These are phyloP conservation scores for Magnaporthiopsis rhizophila DNA, from an alignment of 2,329 filamentous ascomycete genomes.

Conservation along the genomic window DNA sequence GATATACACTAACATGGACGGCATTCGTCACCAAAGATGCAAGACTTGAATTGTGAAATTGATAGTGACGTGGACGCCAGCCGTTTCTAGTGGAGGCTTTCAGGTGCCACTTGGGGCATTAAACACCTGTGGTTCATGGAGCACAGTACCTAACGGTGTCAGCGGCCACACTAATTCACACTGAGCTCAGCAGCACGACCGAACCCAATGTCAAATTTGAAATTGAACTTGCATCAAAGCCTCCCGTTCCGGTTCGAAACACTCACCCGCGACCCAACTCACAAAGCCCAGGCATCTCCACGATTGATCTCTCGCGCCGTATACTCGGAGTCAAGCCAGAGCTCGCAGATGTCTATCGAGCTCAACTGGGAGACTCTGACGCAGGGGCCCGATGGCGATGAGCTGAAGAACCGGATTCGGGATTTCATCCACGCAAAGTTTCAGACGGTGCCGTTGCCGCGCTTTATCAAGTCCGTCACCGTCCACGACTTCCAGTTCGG, in stretches of 20 bases:
- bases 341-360: conserved; percentile 76
- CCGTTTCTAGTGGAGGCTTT: no score
- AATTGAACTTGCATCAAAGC: background rate
- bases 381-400: conserved; percentile 76
- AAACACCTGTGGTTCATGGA: no score
- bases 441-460: conserved; percentile 81
- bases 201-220: background rate
- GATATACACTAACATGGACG: no score
- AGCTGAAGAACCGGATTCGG: conserved; percentile 77
- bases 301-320: background rate
- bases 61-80: no score
- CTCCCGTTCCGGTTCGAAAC: background rate
- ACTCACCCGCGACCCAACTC: background rate
- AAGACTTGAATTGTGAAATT: no score
- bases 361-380: conserved; percentile 95
- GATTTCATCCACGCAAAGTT: conserved; percentile 94
- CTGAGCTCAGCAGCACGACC: background rate
- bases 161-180: background rate
- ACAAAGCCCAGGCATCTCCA: background rate
- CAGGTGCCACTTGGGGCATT: no score
- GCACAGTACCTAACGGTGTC: no score
- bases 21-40: no score
- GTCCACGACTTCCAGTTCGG: conserved; percentile 95
- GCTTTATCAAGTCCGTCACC: conserved; percentile 93
- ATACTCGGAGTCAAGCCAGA: background rate